Conservation (phyloP, 345 rosid species). For the thale cress (Arabidopsis thaliana) region TAIR10.1 NC_003070.9:25576001-25576500, state of each 20-base stretch:
- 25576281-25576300: not conserved
- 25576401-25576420: constrained; percentile 2
- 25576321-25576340: constrained; percentile 3
- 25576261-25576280: not conserved
- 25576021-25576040: constrained; percentile 9
- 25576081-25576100: constrained; percentile 10
- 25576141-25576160: not conserved
- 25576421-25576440: not conserved
- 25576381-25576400: constrained; percentile 15
- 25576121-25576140: not conserved
- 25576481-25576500: not conserved
- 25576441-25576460: not conserved
- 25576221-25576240: constrained; percentile 22
- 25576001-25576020: not conserved
- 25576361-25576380: constrained; percentile 27
- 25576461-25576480: not conserved
- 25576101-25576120: not conserved
- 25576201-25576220: constrained; percentile 16
- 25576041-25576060: not conserved
- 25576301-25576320: not conserved
- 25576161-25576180: constrained; percentile 15
- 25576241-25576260: not conserved
- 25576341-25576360: constrained; percentile 13
- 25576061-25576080: constrained; percentile 25
- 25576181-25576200: constrained; percentile 8